Evolutionary conservation across 441 rosid genomes (phyloP).

Genomic region (Populus hybrid): DNA sequence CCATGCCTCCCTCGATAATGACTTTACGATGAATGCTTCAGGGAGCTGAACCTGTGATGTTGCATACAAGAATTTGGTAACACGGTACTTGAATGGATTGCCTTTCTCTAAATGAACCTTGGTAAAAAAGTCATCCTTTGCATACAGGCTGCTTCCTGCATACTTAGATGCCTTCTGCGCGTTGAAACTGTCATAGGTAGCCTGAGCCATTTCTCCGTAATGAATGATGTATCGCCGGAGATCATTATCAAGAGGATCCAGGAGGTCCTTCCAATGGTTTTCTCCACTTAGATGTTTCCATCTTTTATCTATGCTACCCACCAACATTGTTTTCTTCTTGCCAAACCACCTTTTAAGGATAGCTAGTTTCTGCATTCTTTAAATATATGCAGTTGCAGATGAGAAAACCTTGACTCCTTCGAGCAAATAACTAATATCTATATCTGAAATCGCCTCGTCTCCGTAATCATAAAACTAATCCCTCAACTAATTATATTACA

Average conservation of each 20-base stretch:
- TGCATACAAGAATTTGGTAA: slow-evolving; percentile 63
- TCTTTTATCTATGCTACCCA: slow-evolving; percentile 37
- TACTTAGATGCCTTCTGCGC: slow-evolving; percentile 29
- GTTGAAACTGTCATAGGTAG: slow-evolving; percentile 51
- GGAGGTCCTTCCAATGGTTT: slow-evolving; percentile 45
- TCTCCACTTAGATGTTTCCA: slow-evolving; percentile 54
- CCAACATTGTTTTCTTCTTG: slow-evolving; percentile 5
- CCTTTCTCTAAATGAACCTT: slow-evolving; percentile 31
- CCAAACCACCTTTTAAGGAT: not conserved
- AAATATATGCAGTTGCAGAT: not conserved
- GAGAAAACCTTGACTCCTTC: not conserved
- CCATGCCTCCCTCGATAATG: slow-evolving; percentile 39
- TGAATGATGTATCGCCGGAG: slow-evolving; percentile 55
- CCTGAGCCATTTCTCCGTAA: slow-evolving; percentile 59
- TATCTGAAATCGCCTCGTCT: not conserved
- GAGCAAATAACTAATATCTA: not conserved
- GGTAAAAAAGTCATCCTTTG: slow-evolving; percentile 35
- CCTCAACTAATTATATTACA: not conserved
- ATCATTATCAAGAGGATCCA: slow-evolving; percentile 59
- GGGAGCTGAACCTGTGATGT: slow-evolving; percentile 48
- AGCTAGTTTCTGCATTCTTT: not conserved
- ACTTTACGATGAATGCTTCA: slow-evolving; percentile 31
- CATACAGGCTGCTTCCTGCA: slow-evolving; percentile 48
- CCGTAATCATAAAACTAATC: not conserved
- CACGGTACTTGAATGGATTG: slow-evolving; percentile 43